Evolutionary conservation across 495 filamentous ascomycete species (phyloP).

Genomic region (Aspergillus haitiensis): DNA sequence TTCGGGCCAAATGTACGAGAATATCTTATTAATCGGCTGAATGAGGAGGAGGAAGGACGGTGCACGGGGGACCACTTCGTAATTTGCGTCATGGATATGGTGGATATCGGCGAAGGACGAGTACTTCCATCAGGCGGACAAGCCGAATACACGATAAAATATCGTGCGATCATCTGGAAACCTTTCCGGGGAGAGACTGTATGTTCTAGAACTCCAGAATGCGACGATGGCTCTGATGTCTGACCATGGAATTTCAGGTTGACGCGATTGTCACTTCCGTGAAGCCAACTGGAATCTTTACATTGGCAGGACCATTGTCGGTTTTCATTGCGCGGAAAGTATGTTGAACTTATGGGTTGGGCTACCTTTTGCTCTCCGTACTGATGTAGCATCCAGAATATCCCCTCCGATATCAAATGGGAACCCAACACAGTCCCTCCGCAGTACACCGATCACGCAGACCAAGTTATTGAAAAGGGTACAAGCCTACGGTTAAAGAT

Average conservation of each 20-base stretch:
- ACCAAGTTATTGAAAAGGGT: slow-evolving; percentile 90
- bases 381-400: slow-evolving; percentile 61
- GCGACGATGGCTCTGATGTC: background rate
- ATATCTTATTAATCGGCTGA: slow-evolving; percentile 78
- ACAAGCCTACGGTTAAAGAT: slow-evolving; percentile 92
- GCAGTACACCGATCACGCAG: slow-evolving; percentile 82
- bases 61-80: slow-evolving; percentile 93
- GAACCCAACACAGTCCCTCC: slow-evolving; percentile 85
- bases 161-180: slow-evolving; percentile 94
- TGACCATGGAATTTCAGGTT: slow-evolving; percentile 54
- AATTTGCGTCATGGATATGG: slow-evolving; percentile 92
- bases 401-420: slow-evolving; percentile 88
- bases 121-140: slow-evolving; percentile 86
- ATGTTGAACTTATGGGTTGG: slow-evolving; percentile 34
- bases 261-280: slow-evolving; percentile 90
- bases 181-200: slow-evolving; percentile 97
- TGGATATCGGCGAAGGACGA: slow-evolving; percentile 85
- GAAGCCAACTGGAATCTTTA: slow-evolving; percentile 90
- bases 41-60: slow-evolving; percentile 90
- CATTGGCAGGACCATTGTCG: slow-evolving; percentile 79
- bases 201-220: slow-evolving; percentile 35
- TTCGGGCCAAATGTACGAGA: slow-evolving; percentile 90
- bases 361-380: background rate
- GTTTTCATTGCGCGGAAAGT: slow-evolving; percentile 90
- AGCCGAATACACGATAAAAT: slow-evolving; percentile 92